Percentiles rank a stretch among this genome's conserved stretches.
phyloP scores from a whole-genome alignment of 2,329 filamentous ascomycete genomes.

The Zymoseptoria tritici region DNA sequence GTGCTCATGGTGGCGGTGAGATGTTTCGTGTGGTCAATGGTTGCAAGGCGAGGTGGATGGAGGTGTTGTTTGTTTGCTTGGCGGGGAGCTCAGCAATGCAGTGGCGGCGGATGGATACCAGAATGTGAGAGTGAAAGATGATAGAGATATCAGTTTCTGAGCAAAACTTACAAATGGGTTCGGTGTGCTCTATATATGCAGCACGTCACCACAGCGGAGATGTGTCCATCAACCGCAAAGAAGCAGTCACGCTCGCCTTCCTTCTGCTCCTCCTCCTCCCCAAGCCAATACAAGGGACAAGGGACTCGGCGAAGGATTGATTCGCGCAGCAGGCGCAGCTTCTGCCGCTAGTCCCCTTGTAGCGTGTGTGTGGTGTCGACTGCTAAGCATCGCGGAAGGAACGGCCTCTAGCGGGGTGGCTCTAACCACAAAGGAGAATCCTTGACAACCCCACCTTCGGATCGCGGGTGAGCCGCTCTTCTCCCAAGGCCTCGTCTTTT shows the following conservation, averaged over 20 bases:
- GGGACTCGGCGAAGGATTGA: neutral
- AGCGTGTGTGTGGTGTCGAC: neutral
- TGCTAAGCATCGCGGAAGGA: neutral
- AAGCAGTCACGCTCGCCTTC: neutral
- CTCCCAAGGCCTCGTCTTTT: neutral
- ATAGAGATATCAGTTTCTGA: neutral
- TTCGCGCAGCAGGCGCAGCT: neutral
- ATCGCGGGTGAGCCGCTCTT: neutral
- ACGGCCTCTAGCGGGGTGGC: neutral
- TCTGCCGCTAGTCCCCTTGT: neutral
- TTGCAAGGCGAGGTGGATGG: neutral
- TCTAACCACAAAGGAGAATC: neutral
- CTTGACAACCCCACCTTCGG: neutral
- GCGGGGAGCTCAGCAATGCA: neutral
- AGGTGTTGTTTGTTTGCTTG: neutral
- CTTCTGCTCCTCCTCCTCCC: neutral
- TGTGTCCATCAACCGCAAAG: neutral
- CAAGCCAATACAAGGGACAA: neutral
- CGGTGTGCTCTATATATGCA: neutral
- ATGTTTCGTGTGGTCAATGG: neutral
- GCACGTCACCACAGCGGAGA: neutral
- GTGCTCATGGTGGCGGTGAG: constrained; percentile 12
- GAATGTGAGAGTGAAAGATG: neutral
- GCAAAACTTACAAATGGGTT: neutral
- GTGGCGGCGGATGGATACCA: neutral